These are phyloP conservation scores for Polyplosphaeria fusca DNA, from an alignment of 495 filamentous ascomycete species.

Conservation along the genomic window DNA sequence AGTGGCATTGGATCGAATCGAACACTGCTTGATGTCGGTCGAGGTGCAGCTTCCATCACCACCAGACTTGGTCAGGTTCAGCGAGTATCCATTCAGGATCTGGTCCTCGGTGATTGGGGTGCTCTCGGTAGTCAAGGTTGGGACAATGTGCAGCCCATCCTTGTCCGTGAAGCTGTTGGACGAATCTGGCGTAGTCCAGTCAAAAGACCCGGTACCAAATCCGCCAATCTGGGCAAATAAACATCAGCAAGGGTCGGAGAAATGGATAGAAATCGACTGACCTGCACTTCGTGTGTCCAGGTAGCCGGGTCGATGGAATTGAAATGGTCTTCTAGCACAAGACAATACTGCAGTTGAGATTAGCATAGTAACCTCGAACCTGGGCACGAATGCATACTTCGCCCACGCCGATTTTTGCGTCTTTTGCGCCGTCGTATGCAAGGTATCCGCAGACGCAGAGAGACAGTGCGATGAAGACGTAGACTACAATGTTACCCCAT, in stretches of 20 bases:
- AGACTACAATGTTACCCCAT: too few species aligned
- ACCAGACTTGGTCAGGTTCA: conserved; percentile 42
- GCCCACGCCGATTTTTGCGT: too few species aligned
- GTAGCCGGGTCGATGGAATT: conserved; percentile 36
- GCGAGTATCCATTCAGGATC: conserved; percentile 32
- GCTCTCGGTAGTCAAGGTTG: conserved; percentile 45
- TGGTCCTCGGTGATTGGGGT: conserved; percentile 41
- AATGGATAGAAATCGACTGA: not conserved
- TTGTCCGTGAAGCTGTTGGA: conserved; percentile 44
- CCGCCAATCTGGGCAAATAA: conserved; percentile 34
- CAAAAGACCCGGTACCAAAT: conserved; percentile 46
- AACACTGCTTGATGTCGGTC: conserved; percentile 32
- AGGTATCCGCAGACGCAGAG: too few species aligned
- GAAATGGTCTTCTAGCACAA: conserved; percentile 45
- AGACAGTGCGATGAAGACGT: too few species aligned
- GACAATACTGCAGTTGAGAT: conserved; percentile 41
- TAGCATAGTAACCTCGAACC: conserved; percentile 21
- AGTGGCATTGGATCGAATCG: conserved; percentile 40
- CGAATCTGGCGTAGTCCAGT: conserved; percentile 47
- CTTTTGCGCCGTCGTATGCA: too few species aligned
- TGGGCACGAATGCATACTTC: conserved; percentile 26
- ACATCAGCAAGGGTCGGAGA: not conserved
- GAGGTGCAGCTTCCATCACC: conserved; percentile 40
- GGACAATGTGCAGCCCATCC: conserved; percentile 48
- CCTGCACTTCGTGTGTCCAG: conserved; percentile 44